Percentiles rank a stretch among this genome's conserved stretches.
Conservation (phyloP, 2,329 filamentous ascomycete species). For the Fusarium sp. region DNA sequence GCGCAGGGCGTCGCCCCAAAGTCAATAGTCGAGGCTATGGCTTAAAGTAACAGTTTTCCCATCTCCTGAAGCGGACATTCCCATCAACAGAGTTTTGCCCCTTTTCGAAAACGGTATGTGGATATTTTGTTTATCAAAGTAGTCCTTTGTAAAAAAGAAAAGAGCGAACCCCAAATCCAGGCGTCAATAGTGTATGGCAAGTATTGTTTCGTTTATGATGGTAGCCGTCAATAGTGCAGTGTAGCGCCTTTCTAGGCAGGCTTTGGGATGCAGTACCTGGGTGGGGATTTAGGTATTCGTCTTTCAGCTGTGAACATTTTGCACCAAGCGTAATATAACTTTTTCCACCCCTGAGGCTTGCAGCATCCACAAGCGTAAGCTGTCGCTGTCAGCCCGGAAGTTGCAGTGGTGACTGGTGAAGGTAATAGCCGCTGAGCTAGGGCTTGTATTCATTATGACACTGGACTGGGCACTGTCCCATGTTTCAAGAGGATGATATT, state of each 20-base stretch:
- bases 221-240: slow-evolving; percentile 38
- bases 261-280: not conserved
- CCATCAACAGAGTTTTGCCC: slow-evolving; percentile 9
- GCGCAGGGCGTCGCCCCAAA: slow-evolving; percentile 29
- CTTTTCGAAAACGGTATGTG: not conserved
- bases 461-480: not conserved
- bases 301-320: slow-evolving; percentile 13
- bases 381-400: slow-evolving; percentile 2
- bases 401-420: slow-evolving; percentile 1
- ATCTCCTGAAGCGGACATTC: slow-evolving; percentile 23
- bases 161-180: slow-evolving; percentile 30
- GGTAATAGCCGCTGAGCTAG: slow-evolving; percentile 11
- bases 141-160: not conserved
- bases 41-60: slow-evolving; percentile 15
- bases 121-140: not conserved
- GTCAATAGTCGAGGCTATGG: slow-evolving; percentile 31
- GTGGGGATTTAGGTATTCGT: slow-evolving; percentile 10
- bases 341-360: slow-evolving; percentile 33
- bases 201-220: slow-evolving; percentile 42
- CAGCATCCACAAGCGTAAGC: slow-evolving; percentile 17
- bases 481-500: slow-evolving; percentile 19
- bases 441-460: slow-evolving; percentile 24
- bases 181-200: slow-evolving; percentile 37
- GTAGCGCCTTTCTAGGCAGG: slow-evolving; percentile 19
- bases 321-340: not conserved